These are phyloP conservation scores for Diplodia corticola DNA, from an alignment of 2,329 filamentous ascomycete genomes.

Conservation along the genomic window DNA sequence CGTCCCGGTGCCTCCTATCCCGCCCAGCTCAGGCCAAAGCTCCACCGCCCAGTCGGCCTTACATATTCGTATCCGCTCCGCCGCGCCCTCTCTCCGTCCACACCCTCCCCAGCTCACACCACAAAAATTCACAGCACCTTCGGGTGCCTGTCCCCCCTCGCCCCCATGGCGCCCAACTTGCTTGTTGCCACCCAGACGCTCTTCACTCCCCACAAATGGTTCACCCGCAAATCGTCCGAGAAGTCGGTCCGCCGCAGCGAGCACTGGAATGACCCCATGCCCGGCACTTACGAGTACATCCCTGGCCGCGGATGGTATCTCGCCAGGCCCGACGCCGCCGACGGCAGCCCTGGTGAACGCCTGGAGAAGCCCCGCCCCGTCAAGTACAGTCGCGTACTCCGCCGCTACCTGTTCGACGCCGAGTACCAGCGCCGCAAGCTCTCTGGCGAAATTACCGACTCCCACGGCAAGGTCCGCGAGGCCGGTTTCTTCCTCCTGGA, in stretches of 20 bases:
- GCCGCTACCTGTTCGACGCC: slow-evolving; percentile 50
- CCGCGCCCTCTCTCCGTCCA: background rate
- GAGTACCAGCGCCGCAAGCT: slow-evolving; percentile 51
- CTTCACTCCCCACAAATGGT: slow-evolving; percentile 53
- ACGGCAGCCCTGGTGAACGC: slow-evolving; percentile 31
- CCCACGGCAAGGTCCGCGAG: slow-evolving; percentile 40
- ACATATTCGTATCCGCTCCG: background rate
- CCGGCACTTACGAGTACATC: slow-evolving; percentile 52
- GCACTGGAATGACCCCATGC: slow-evolving; percentile 50
- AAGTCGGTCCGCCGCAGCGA: slow-evolving; percentile 46
- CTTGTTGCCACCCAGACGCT: slow-evolving; percentile 51
- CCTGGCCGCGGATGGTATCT: slow-evolving; percentile 54
- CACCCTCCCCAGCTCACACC: slow-evolving; percentile 9
- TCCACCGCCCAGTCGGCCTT: slow-evolving; percentile 11
- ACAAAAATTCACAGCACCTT: slow-evolving; percentile 4
- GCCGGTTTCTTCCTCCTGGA: slow-evolving; percentile 53
- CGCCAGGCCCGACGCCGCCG: slow-evolving; percentile 42
- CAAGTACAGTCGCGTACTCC: slow-evolving; percentile 52
- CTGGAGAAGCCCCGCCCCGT: slow-evolving; percentile 38
- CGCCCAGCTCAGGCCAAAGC: background rate
- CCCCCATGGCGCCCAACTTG: slow-evolving; percentile 52
- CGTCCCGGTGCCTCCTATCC: slow-evolving; percentile 4
- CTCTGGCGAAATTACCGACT: slow-evolving; percentile 42
- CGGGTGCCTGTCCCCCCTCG: background rate
- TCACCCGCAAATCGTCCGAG: slow-evolving; percentile 41